Evolutionary conservation across 495 filamentous ascomycete genomes (phyloP).

Genomic region (Pyronema domesticum): DNA sequence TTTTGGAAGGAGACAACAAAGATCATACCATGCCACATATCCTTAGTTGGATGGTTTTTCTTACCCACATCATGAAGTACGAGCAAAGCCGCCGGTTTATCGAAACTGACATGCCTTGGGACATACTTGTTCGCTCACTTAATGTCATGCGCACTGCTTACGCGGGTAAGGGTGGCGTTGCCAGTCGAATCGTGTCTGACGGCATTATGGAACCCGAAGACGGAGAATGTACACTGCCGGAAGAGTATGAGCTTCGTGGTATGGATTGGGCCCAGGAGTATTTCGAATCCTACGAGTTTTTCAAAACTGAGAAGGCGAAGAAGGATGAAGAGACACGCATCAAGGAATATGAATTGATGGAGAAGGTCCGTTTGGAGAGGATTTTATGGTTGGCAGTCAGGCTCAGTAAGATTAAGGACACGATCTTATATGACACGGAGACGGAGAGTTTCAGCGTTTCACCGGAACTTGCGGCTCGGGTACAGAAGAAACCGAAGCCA

Average conservation of each 20-base stretch:
- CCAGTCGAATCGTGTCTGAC: slow-evolving; percentile 33
- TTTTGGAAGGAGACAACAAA: slow-evolving; percentile 43
- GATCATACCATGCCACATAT: slow-evolving; percentile 46
- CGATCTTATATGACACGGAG: neutral
- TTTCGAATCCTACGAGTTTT: slow-evolving; percentile 56
- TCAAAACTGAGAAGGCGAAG: slow-evolving; percentile 39
- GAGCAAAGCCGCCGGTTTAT: slow-evolving; percentile 35
- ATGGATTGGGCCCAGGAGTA: slow-evolving; percentile 52
- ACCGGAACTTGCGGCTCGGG: slow-evolving; percentile 6
- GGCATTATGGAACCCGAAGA: slow-evolving; percentile 33
- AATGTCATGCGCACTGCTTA: slow-evolving; percentile 40
- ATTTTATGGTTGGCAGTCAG: slow-evolving; percentile 51
- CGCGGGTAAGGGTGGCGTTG: slow-evolving; percentile 23
- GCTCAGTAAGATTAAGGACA: slow-evolving; percentile 24
- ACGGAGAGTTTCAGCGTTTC: slow-evolving; percentile 11
- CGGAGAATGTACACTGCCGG: slow-evolving; percentile 44
- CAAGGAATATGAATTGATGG: slow-evolving; percentile 49
- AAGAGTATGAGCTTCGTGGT: slow-evolving; percentile 69
- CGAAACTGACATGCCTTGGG: slow-evolving; percentile 49
- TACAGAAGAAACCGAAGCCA: slow-evolving; percentile 13
- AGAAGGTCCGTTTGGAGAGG: slow-evolving; percentile 47
- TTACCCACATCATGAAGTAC: slow-evolving; percentile 39
- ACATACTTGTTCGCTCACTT: slow-evolving; percentile 40
- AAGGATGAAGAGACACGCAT: slow-evolving; percentile 63
- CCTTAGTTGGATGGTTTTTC: slow-evolving; percentile 52